phyloP scores from a whole-genome alignment of 2,329 filamentous ascomycete genomes.

The Botrytis aclada region DNA sequence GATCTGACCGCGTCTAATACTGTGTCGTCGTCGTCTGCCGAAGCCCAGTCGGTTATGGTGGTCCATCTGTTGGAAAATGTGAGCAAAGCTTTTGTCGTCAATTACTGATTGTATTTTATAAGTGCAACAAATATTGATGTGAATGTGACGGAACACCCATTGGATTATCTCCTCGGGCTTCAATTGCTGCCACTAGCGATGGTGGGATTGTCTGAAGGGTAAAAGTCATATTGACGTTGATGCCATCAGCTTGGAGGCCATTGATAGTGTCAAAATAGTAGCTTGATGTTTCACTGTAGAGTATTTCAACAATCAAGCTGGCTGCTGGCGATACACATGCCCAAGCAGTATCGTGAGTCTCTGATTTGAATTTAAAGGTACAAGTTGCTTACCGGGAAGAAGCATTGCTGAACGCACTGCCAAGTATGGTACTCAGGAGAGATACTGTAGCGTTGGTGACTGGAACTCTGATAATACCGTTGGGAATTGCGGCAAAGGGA shows the following conservation, averaged over 20 bases:
- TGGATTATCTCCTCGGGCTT: slow-evolving; percentile 1
- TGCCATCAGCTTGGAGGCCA: background rate
- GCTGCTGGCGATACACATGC: background rate
- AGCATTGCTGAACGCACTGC: background rate
- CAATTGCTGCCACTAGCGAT: background rate
- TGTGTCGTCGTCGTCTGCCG: background rate
- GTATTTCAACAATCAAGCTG: background rate
- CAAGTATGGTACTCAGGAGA: background rate
- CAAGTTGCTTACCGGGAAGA: background rate
- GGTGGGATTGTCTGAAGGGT: background rate
- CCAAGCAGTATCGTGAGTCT: background rate
- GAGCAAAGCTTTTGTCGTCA: background rate
- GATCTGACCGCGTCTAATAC: background rate
- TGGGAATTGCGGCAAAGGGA: background rate
- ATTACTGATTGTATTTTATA: background rate
- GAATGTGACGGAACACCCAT: background rate
- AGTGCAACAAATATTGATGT: background rate
- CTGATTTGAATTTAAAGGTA: background rate
- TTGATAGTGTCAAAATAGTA: slow-evolving; percentile 7
- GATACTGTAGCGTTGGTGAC: background rate
- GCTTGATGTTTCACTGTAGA: background rate
- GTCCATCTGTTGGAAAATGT: background rate
- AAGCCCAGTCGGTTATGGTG: background rate
- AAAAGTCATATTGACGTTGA: background rate
- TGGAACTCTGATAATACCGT: background rate